Evolutionary conservation across 805 yeast genomes (phyloP).

Genomic region (Millerozyma acaciae): DNA sequence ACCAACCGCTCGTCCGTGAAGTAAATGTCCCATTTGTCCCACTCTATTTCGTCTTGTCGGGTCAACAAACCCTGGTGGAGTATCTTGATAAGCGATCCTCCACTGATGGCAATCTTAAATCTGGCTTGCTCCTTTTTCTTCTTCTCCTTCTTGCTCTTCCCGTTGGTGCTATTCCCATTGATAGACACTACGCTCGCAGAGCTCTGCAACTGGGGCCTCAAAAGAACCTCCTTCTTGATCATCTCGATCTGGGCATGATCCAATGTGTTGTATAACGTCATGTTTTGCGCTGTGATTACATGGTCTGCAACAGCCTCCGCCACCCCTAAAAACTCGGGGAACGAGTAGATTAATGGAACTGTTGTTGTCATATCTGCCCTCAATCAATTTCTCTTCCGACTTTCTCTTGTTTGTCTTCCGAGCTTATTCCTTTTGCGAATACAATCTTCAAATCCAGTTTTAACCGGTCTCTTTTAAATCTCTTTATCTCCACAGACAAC

Average conservation of each 20-base stretch:
- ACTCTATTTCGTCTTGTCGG: slow-evolving; percentile 67
- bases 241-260: slow-evolving; percentile 30
- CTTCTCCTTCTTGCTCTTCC: slow-evolving; percentile 24
- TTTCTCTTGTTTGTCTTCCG: no score
- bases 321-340: slow-evolving; percentile 83
- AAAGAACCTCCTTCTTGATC: slow-evolving; percentile 24
- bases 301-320: slow-evolving; percentile 98
- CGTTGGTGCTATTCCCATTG: slow-evolving; percentile 10
- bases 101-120: slow-evolving; percentile 87
- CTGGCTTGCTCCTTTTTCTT: slow-evolving; percentile 59
- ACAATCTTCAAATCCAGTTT: no score
- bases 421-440: no score
- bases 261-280: slow-evolving; percentile 48
- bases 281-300: slow-evolving; percentile 82
- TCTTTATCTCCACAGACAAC: no score
- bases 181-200: slow-evolving; percentile 9
- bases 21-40: slow-evolving; percentile 94
- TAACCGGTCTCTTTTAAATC: no score
- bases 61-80: slow-evolving; percentile 79
- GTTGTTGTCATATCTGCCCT: slow-evolving; percentile 97
- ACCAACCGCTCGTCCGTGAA: slow-evolving; percentile 96
- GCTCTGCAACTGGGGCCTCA: slow-evolving; percentile 9
- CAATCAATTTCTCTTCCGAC: no score
- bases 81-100: slow-evolving; percentile 88
- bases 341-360: slow-evolving; percentile 89